Evolutionary conservation across 2,329 filamentous ascomycete genomes (phyloP), one percentile per base, ranked within the genome.

Genomic region (Acephala macrosclerotiorum): DNA sequence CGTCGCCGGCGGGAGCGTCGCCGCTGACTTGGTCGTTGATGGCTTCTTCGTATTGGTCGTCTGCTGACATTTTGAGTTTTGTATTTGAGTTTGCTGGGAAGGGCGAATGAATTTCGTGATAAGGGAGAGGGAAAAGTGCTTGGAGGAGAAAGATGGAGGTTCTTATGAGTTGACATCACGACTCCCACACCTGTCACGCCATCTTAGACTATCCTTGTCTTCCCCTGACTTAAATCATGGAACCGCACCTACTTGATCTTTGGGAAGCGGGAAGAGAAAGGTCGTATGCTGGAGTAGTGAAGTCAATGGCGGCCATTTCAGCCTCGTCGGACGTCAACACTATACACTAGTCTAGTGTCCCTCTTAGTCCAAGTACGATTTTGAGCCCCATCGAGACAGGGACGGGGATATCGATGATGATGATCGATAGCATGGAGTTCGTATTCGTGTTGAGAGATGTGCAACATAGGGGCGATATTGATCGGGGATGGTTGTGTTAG

Each of bases 1-100:
- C 62, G 1, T 71, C 58, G 47, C 71, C 72, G 60, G 72, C 64
- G 35, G 75, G 72, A 12, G 45, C 53, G 22, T 49, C 51, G 26
- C 53, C 60, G 3, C 25, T 20, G 36, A 58, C 61, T 20, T 25
- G 36, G 40, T 63, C 61, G 29, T 51, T 63, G 26, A 35, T 26
- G n/a, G n/a, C n/a, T 45, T 26, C 35, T 18, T 61, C 58, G 58
- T 61, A 61, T 40, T 53, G 58, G 45, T 61, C 58, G 58, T 61
- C 58, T 35, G 58, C 58, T 20, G 58, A 61, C 45, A 61, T 61
- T 33, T 33, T 33, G 29, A 33, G 6, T 22, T 53, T 22, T 16
- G 11, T 47, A 3, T 38, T 20, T 20, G 4, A 22, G 18, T n/a
- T 36, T 38, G 14, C 29, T 53, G 25, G 12, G 12, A 12, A 29